These are phyloP conservation scores for Coemansia sp. DNA, from an alignment of 192 early-diverging fungal genomes.

Conservation along the genomic window DNA sequence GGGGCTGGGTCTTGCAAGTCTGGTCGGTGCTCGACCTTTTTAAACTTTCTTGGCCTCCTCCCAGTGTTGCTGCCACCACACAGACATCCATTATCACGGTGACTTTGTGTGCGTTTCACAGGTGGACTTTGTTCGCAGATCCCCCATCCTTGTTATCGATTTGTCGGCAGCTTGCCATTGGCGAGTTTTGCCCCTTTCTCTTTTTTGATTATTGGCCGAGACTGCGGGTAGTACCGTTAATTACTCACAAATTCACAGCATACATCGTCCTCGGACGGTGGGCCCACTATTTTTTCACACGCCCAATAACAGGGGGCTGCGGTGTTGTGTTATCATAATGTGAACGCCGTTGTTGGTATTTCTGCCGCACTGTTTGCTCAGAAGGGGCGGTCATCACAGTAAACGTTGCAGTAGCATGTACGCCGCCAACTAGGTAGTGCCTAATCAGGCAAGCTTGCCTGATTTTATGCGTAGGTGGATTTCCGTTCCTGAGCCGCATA, in stretches of 20 bases:
- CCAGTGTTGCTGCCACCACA: too few relatives aligned
- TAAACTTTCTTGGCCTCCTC: constrained; percentile 1
- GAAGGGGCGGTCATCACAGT: too few relatives aligned
- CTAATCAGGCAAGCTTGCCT: too few relatives aligned
- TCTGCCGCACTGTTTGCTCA: too few relatives aligned
- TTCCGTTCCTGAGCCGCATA: too few relatives aligned
- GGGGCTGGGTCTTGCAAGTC: neutral
- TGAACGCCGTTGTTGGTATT: too few relatives aligned
- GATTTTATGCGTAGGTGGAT: too few relatives aligned
- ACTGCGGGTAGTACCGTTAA: constrained; percentile 4
- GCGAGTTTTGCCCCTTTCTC: neutral
- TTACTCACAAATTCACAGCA: constrained; percentile 6
- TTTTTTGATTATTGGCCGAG: constrained; percentile 2
- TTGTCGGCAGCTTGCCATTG: constrained; percentile 1
- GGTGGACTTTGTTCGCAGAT: constrained; percentile 2
- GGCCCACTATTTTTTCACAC: neutral
- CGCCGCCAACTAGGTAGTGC: too few relatives aligned
- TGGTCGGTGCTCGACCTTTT: constrained; percentile 2
- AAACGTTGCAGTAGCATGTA: too few relatives aligned
- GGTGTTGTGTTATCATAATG: too few relatives aligned
- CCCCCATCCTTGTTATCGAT: constrained; percentile 8
- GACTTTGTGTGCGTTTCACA: constrained; percentile 9
- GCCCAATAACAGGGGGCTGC: neutral
- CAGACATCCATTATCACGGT: constrained; percentile 1
- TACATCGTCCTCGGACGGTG: neutral